These are phyloP conservation scores for Chalciporus piperatoides DNA, from an alignment of 1,284 basidiomycete species.

Conservation along the genomic window DNA sequence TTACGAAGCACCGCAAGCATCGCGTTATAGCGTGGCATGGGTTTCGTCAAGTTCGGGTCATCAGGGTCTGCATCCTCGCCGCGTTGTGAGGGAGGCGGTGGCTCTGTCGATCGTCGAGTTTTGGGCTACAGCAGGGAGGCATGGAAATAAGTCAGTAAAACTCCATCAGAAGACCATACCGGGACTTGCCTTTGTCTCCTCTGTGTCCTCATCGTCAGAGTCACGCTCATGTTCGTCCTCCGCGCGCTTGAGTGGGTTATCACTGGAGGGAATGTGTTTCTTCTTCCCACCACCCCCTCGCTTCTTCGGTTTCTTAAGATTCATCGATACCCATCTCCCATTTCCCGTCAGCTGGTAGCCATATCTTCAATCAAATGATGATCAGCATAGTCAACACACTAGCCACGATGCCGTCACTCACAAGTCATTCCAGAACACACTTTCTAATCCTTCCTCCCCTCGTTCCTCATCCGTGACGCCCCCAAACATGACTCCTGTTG, in stretches of 20 bases:
- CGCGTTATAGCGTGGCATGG: constrained; percentile 83
- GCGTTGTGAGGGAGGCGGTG: background rate
- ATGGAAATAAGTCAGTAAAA: background rate
- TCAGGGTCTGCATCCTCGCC: constrained; percentile 51
- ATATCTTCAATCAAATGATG: constrained; percentile 44
- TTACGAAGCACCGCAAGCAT: constrained; percentile 89
- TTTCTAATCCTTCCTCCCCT: constrained; percentile 83
- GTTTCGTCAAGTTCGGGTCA: constrained; percentile 69
- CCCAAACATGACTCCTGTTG: constrained; percentile 82
- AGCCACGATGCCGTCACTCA: constrained; percentile 34
- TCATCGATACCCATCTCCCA: constrained; percentile 79
- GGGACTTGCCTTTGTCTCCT: constrained; percentile 24
- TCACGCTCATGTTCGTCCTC: constrained; percentile 19
- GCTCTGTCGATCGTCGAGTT: background rate
- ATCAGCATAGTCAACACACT: background rate
- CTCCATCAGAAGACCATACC: background rate
- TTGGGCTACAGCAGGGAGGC: constrained; percentile 1
- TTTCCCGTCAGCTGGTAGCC: constrained; percentile 78
- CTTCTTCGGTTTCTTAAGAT: constrained; percentile 64
- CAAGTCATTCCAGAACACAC: constrained; percentile 84
- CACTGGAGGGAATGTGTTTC: constrained; percentile 19
- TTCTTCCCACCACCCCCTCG: constrained; percentile 43
- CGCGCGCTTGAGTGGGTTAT: constrained; percentile 10
- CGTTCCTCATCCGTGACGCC: constrained; percentile 90
- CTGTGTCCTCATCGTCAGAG: constrained; percentile 29